phyloP scores from a whole-genome alignment of 495 filamentous ascomycete species.

The Physcia stellaris region DNA sequence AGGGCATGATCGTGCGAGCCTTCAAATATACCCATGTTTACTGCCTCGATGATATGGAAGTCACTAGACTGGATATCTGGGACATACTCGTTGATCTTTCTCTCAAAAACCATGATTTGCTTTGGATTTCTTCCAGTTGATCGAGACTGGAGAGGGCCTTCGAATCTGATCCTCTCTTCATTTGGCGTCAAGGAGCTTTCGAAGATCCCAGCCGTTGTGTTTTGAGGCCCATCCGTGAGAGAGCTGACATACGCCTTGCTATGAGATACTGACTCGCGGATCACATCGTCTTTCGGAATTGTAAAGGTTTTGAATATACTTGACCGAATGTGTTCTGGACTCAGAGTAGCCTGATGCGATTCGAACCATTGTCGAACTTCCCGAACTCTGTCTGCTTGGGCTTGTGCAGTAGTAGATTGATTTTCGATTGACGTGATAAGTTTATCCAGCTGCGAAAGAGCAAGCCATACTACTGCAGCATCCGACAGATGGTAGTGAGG shows the following conservation, averaged over 20 bases:
- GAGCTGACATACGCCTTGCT: background rate
- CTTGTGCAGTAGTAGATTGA: no score
- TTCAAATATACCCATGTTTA: background rate
- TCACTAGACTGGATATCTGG: background rate
- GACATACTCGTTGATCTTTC: background rate
- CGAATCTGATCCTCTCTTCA: no score
- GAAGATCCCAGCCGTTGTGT: background rate
- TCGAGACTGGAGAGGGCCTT: no score
- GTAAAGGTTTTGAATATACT: constrained; percentile 1
- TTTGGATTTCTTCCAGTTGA: background rate
- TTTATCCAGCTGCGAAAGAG: background rate
- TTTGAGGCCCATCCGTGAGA: background rate
- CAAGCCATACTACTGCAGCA: background rate
- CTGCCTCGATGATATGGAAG: background rate
- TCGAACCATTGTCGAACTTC: background rate
- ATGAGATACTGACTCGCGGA: background rate
- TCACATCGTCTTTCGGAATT: background rate
- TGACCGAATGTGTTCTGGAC: background rate
- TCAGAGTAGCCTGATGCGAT: background rate
- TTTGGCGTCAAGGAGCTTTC: no score
- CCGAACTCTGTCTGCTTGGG: background rate
- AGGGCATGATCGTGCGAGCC: background rate
- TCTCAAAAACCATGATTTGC: background rate
- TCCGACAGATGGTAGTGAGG: background rate
- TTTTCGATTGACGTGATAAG: background rate